Conservation (phyloP, 1,139 yeast genomes). For the Pichia sp. region DNA sequence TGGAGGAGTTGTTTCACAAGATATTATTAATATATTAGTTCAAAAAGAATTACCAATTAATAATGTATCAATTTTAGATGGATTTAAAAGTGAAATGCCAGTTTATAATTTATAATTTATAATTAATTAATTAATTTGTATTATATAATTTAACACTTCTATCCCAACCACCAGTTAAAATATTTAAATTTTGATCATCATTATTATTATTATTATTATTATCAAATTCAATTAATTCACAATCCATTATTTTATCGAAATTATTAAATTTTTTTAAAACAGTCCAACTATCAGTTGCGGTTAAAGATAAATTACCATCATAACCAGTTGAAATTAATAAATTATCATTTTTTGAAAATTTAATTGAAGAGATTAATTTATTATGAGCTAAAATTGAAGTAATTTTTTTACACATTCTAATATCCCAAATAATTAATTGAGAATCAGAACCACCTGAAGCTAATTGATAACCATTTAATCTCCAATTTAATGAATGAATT, state of each 20-base stretch:
- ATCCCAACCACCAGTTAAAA: constrained; percentile 81
- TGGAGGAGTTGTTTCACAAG: constrained; percentile 90
- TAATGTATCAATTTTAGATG: constrained; percentile 73
- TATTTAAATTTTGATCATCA: constrained; percentile 24
- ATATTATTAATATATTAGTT: constrained; percentile 76
- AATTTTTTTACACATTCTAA: constrained; percentile 44
- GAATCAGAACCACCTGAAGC: constrained; percentile 88
- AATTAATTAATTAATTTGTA: constrained; percentile 18
- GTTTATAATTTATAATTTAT: constrained; percentile 42
- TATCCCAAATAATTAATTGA: constrained; percentile 77
- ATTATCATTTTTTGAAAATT: constrained; percentile 40
- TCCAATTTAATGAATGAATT: constrained; percentile 67
- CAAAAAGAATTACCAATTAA: constrained; percentile 76
- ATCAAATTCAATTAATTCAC: constrained; percentile 39
- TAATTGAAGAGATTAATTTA: constrained; percentile 62
- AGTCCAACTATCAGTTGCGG: constrained; percentile 74
- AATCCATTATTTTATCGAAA: constrained; percentile 66
- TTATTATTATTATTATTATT: constrained; percentile 26
- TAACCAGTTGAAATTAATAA: constrained; percentile 59
- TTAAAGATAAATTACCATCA: constrained; percentile 58
- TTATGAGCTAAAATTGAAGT: constrained; percentile 67
- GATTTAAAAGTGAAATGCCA: constrained; percentile 66
- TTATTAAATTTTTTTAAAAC: constrained; percentile 48
- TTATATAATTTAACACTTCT: constrained; percentile 59
- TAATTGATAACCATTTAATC: constrained; percentile 66